A percentile compares a stretch with the other conserved stretches of the same genome.
phyloP scores from a whole-genome alignment of 331 rosid species.

The Quercus tomentella region DNA sequence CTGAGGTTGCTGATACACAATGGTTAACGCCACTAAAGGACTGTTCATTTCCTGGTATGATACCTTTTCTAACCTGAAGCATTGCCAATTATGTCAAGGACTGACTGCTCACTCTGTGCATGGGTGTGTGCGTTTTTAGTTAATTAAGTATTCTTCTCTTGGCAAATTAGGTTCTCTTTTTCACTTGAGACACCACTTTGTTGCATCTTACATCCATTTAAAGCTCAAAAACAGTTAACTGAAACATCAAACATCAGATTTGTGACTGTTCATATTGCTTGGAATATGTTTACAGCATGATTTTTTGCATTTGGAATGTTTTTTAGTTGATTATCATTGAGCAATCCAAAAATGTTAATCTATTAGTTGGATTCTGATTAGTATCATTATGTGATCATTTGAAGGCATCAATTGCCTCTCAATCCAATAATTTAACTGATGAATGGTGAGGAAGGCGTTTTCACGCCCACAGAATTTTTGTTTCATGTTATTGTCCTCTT shows the following conservation, averaged over 20 bases:
- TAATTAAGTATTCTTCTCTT: not conserved
- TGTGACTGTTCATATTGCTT: not conserved
- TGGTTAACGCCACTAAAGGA: conserved; percentile 82
- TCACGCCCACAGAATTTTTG: not conserved
- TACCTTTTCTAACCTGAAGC: not conserved
- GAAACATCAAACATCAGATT: not conserved
- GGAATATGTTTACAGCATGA: not conserved
- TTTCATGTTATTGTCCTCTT: not conserved
- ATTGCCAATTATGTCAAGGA: not conserved
- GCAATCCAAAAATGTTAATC: not conserved
- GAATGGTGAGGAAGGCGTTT: not conserved
- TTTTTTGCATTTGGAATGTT: not conserved
- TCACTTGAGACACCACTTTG: not conserved
- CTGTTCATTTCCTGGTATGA: conserved; percentile 72
- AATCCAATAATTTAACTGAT: not conserved
- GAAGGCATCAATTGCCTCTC: not conserved
- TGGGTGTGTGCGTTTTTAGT: not conserved
- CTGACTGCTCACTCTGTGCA: not conserved
- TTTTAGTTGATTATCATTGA: not conserved
- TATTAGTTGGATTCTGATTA: not conserved
- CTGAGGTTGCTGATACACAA: conserved; percentile 18
- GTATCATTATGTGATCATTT: not conserved
- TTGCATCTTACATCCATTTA: not conserved
- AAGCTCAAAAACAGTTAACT: not conserved
- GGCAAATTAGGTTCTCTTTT: not conserved